Evolutionary conservation across 768 basidiomycete genomes (phyloP), one percentile per base, ranked within the genome.

Genomic region (Serendipita vermifera): DNA sequence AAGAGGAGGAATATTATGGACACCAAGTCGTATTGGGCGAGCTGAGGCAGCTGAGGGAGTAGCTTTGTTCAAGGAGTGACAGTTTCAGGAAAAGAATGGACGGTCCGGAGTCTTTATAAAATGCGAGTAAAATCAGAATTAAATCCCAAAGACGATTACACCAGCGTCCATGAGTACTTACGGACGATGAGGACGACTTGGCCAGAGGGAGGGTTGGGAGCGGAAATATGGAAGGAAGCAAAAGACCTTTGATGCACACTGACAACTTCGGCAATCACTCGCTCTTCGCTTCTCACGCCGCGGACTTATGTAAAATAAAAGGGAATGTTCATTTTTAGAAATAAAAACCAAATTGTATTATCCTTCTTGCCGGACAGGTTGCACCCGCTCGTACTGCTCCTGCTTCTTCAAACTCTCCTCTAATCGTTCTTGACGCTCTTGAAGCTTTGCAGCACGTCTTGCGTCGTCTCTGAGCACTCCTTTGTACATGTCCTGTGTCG

Each of bases 381-480:
- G 77, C 2, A 77, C 69, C 14, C 67, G 68, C 68, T 86, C 87
- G 62, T 84, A 89, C 15, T 80, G 41, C 60, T 79, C 80, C 26
- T 82, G 75, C 64, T 80, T 87, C 61, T 72, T 71, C 59, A 72
- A 72, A 0, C 46, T 62, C 48, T 77, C 75, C 48, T 76, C 71
- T 22, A 82, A 68, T 0, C 79, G 83, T 58, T 74, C 77, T 66
- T 83, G 77, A 59, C 82, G 75, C 67, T 81, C 77, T 46, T 61
- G 74, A 77, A 78, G 77, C 69, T 90, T 91, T 64, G 81, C 77
- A 63, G 68, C 73, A 59, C 85, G 73, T 24, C 90, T 81, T 62
- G 82, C 86, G 64, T 97, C 93, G 65, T 96, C 92, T 54, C 82
- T 79, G 41, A 94, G 64, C 2, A 96, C 93, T 24, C 92, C 92